These are phyloP conservation scores for Friedmanniomyces endolithicus DNA, from an alignment of 495 filamentous ascomycete species.

Conservation along the genomic window DNA sequence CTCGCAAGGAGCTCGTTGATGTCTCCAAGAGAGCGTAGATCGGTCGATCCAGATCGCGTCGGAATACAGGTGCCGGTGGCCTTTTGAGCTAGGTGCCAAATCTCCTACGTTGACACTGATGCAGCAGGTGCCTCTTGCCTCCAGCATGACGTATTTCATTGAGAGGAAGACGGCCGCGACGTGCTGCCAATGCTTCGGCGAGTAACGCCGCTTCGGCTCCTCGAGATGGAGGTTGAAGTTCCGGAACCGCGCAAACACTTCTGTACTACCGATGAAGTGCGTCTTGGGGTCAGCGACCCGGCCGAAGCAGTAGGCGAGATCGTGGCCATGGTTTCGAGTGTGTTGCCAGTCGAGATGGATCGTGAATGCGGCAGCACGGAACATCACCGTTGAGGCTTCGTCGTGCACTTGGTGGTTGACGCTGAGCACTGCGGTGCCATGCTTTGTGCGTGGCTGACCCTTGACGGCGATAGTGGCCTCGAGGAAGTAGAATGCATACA, in stretches of 20 bases:
- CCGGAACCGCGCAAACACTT: not conserved
- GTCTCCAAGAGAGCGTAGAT: no score
- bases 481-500: not conserved
- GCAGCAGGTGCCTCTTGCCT: no score
- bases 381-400: not conserved
- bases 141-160: not conserved
- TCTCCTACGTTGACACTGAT: no score
- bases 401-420: not conserved
- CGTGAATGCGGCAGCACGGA: not conserved
- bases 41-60: no score
- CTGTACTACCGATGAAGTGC: not conserved
- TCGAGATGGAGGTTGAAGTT: not conserved
- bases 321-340: not conserved
- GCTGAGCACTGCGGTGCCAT: not conserved
- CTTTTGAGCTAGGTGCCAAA: no score
- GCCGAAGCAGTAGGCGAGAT: not conserved
- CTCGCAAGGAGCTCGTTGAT: no score
- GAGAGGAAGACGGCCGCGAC: not conserved
- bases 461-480: not conserved
- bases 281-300: not conserved
- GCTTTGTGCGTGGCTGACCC: not conserved
- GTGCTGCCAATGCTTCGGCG: not conserved
- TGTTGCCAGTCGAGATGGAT: not conserved
- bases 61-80: no score
- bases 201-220: not conserved